phyloP scores from a whole-genome alignment of 2,329 filamentous ascomycete genomes.

The Epichloe elymi region DNA sequence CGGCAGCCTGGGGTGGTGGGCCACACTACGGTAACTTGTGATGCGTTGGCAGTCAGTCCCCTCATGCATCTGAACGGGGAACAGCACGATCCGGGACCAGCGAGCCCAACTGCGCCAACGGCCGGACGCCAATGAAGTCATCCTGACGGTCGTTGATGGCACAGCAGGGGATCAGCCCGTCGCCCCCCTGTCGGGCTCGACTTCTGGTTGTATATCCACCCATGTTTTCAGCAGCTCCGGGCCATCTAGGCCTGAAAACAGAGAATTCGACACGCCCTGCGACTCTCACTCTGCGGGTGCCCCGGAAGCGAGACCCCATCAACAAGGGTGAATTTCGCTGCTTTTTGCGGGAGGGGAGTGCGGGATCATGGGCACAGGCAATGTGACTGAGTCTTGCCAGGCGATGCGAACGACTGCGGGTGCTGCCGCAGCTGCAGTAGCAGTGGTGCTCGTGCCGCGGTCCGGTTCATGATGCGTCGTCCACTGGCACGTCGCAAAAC shows the following conservation, averaged over 20 bases:
- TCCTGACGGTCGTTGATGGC: conserved; percentile 5
- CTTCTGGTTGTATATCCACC: neutral
- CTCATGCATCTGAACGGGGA: conserved; percentile 40
- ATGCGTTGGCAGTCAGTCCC: conserved; percentile 24
- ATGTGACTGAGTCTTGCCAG: neutral
- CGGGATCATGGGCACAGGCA: too few relatives aligned
- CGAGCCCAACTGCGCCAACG: conserved; percentile 9
- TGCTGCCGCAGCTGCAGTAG: neutral
- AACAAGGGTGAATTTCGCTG: neutral
- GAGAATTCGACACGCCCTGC: neutral
- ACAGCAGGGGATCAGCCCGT: conserved; percentile 1
- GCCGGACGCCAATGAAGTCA: conserved; percentile 8
- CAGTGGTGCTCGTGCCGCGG: neutral
- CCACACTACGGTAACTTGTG: conserved; percentile 18
- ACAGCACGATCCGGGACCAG: conserved; percentile 24
- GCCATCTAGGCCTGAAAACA: neutral
- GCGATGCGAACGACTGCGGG: neutral
- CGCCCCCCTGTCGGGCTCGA: neutral
- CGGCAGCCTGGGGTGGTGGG: conserved; percentile 15
- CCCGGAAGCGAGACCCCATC: neutral
- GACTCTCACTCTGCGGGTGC: neutral
- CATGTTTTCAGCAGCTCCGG: neutral
- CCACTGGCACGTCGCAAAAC: neutral
- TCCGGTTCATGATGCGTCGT: conserved; percentile 5
- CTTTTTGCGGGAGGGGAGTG: neutral